Evolutionary conservation across 768 basidiomycete genomes (phyloP).

Genomic region (Lactifluus piperatus): DNA sequence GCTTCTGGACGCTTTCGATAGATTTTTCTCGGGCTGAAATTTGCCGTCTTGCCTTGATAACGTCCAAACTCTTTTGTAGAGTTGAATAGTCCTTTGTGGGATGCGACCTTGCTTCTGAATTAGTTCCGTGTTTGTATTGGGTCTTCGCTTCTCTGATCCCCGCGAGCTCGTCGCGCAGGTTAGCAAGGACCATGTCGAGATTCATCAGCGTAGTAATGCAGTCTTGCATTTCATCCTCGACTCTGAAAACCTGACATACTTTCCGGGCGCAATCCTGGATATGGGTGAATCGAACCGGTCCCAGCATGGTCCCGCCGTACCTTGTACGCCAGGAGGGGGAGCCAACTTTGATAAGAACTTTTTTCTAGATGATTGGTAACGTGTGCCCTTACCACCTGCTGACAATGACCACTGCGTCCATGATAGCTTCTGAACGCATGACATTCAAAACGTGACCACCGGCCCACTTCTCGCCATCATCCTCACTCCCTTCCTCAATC

Average conservation of each 20-base stretch:
- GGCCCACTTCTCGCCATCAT: conserved; percentile 74
- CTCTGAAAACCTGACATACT: conserved; percentile 61
- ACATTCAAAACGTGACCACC: conserved; percentile 52
- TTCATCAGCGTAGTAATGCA: conserved; percentile 44
- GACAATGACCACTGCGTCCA: conserved; percentile 75
- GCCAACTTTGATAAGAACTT: neutral
- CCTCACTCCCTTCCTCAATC: conserved; percentile 50
- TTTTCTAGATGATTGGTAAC: neutral
- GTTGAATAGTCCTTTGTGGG: conserved; percentile 37
- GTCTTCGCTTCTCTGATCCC: conserved; percentile 8
- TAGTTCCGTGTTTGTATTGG: neutral
- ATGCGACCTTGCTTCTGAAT: neutral
- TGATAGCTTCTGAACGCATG: conserved; percentile 58
- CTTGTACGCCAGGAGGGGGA: conserved; percentile 28
- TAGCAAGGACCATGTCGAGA: conserved; percentile 52
- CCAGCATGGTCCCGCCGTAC: conserved; percentile 77
- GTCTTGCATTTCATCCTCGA: conserved; percentile 60
- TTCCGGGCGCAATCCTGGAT: conserved; percentile 69
- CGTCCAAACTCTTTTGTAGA: conserved; percentile 36
- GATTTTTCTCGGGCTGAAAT: conserved; percentile 62
- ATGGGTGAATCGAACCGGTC: conserved; percentile 65
- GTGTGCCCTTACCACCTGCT: conserved; percentile 53
- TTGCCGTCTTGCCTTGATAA: conserved; percentile 57
- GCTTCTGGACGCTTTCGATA: conserved; percentile 48
- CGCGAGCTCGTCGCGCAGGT: conserved; percentile 45